Percentiles rank a stretch among this genome's conserved stretches.
phyloP scores from a whole-genome alignment of 352 stramenopile genomes.

The Elongisporangium senticosum region DNA sequence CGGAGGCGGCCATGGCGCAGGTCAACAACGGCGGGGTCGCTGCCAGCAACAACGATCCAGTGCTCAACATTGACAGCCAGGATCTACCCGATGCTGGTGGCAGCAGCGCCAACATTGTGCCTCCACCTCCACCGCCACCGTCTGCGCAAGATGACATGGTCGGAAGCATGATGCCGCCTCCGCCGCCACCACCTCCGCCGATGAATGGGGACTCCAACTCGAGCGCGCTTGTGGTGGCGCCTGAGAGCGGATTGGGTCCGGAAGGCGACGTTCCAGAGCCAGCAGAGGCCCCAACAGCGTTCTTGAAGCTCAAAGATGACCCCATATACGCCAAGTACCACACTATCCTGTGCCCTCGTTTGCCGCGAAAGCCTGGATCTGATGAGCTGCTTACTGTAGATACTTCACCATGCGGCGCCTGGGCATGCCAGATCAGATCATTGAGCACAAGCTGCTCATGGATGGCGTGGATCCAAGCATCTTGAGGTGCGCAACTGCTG shows the following conservation, averaged over 20 bases:
- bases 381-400: conserved; percentile 10
- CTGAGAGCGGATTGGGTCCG: conserved; percentile 1
- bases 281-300: conserved; percentile 14
- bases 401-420: conserved; percentile 82
- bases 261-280: not conserved
- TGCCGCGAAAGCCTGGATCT: not conserved
- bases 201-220: conserved; percentile 3
- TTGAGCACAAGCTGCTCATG: conserved; percentile 77
- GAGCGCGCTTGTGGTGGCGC: conserved; percentile 19
- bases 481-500: conserved; percentile 21
- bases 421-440: conserved; percentile 65
- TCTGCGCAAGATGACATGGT: conserved; percentile 1
- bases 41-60: not conserved
- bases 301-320: conserved; percentile 84
- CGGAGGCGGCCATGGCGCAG: conserved; percentile 49
- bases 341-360: not conserved
- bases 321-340: conserved; percentile 69
- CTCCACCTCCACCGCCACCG: conserved; percentile 20
- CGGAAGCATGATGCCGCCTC: conserved; percentile 18
- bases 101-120: conserved; percentile 14
- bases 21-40: conserved; percentile 19
- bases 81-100: conserved; percentile 42
- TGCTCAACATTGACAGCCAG: conserved; percentile 60
- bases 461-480: conserved; percentile 65
- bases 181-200: conserved; percentile 42